Base-by-base conservation (phyloP, 768 basidiomycete genomes). In the Hygrophoropsis aurantiaca region DNA sequence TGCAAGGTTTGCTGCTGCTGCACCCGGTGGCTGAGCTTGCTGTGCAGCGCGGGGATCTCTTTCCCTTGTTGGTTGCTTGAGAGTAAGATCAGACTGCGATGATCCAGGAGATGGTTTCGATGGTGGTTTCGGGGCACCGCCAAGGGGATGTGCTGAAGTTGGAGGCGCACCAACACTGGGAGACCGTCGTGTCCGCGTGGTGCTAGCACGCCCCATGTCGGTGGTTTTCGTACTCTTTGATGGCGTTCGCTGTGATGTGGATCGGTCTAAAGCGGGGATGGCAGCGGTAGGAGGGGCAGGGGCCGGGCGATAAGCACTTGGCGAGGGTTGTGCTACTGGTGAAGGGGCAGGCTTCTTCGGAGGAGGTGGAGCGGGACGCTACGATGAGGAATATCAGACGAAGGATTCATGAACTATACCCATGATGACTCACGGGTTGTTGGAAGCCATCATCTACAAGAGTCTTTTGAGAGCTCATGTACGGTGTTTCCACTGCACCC, bases 181-280 rank as follows among this genome's bases (percentile, higher is more conserved):
- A 10, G 80, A 77, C 18, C 79, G 79, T 53, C 77, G 74, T 60
- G 85, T 76, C 44, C 80, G 77, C 15, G 84, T 84, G 33, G 86
- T 90, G 60, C 84, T 87, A 34, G 86, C 74, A 30, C 86, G 82
- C 24, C 75, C 72, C 37, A 89, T 62, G 7, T 62, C 64, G 20
- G 73, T 61, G 58, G 60, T 42, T 77, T 80, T 57, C 69, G 16
- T 47, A 4, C 74, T 60, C 46, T 81, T 81, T 16, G 76, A 51
- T 0, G 89, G 85, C 11, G 84, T 76, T 25, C 93, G 86, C 57
- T 91, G 88, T 3, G 92, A 94, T 30, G 86, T 85, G 20, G 91
- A 91, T 43, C 92, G 85, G 72, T 95, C 93, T 44, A 95, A 81
- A 4, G 85, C 56, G 20, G 87, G 84, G 0, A 81, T 75, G 21